Base-by-base conservation (phyloP, 768 basidiomycete species). In the Leccinum variicolor region DNA sequence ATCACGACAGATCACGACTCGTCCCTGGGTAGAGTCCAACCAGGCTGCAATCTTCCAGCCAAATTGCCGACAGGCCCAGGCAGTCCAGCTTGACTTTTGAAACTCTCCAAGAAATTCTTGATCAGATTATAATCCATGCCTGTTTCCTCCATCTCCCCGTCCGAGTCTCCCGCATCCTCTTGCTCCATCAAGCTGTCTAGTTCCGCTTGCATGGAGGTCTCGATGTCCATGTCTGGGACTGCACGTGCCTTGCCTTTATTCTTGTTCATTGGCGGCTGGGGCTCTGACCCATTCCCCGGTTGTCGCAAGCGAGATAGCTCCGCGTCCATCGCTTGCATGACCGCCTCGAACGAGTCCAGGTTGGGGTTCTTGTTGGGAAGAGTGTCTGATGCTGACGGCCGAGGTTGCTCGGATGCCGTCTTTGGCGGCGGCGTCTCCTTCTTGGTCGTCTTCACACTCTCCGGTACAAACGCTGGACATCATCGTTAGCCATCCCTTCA, bases 61-160 rank as follows among this genome's bases (percentile, higher is more conserved):
- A 99, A 75, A 67, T 87, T 97, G 53, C 95, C 82, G 14, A 97
- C 95, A 23, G 95, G 97, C 1, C 97, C 97, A 25, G 91, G 84
- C 51, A 91, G 73, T 23, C 97, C 97, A 8, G 70, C 89, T 68
- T 99, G 97, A 61, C 87, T 87, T 69, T 92, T 93, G 79, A 92
- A 98, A 73, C 94, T 96, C 76, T 97, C 94, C 72, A 98, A 73
- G 72, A 99, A 94, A 72, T 97, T 96, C 75, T 93, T 96, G 77
- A 98, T 96, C 66, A 98, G 75, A 64, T 86, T 86, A 72, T 95
- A 97, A 70, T 99, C 93, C 67, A 84, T 78, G 36, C 78, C 73
- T n/a, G 64, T 69, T 25, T 73, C 76, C 11, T 76, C 76, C 3
- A 75, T 77, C 28, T 77, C 82, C 23, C 80, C 84, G n/a, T 84